Percentiles rank a stretch among this genome's conserved stretches.
These are phyloP conservation scores for Xylaria sp. DNA, from an alignment of 495 filamentous ascomycete species.

Conservation along the genomic window DNA sequence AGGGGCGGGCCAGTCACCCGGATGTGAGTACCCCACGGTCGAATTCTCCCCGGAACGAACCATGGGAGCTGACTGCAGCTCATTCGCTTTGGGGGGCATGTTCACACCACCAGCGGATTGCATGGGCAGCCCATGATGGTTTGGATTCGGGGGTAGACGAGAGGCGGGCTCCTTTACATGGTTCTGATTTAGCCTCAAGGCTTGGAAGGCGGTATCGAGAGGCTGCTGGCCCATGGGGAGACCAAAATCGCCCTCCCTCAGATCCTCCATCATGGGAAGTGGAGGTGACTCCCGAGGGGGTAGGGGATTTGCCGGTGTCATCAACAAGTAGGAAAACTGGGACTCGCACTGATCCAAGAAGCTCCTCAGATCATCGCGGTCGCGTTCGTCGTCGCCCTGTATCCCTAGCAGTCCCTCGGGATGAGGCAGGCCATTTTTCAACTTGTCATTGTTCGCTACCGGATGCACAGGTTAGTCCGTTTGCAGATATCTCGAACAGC, in stretches of 20 bases:
- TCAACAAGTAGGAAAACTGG: constrained; percentile 71
- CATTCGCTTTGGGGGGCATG: constrained; percentile 45
- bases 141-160: constrained; percentile 57
- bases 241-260: constrained; percentile 57
- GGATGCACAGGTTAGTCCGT: constrained; percentile 24
- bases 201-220: constrained; percentile 41
- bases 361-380: constrained; percentile 64
- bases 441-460: constrained; percentile 36
- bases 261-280: constrained; percentile 54
- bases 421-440: constrained; percentile 36
- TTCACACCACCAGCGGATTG: constrained; percentile 47
- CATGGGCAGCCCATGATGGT: constrained; percentile 59
- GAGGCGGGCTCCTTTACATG: constrained; percentile 48
- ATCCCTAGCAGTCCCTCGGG: constrained; percentile 36
- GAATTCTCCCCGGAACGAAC: constrained; percentile 51
- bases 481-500: neutral
- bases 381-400: constrained; percentile 57
- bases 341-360: constrained; percentile 68
- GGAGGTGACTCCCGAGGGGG: constrained; percentile 63
- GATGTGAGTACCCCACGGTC: constrained; percentile 40
- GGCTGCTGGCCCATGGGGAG: constrained; percentile 42
- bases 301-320: constrained; percentile 66
- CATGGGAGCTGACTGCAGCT: constrained; percentile 52
- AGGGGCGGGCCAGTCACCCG: constrained; percentile 52
- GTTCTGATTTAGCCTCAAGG: constrained; percentile 50